These are phyloP conservation scores for Bacterosira constricta DNA, from an alignment of 108 stramenopile genomes.

Conservation along the genomic window DNA sequence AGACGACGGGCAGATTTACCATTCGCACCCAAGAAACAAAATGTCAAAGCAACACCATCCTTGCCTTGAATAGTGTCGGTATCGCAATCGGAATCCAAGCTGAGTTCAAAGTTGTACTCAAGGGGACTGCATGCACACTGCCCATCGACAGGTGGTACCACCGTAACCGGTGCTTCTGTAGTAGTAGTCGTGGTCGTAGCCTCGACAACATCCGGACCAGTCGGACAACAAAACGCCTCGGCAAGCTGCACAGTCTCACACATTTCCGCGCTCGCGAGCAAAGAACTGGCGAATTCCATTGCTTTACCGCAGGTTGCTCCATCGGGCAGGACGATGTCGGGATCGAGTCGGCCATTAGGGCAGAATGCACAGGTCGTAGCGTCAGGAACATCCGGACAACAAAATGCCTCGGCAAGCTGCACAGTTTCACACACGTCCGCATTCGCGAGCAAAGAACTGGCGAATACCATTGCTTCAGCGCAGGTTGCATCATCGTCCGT, in stretches of 20 bases:
- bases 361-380: not conserved
- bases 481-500: not conserved
- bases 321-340: not conserved
- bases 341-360: not conserved
- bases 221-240: not conserved
- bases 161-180: too few relatives aligned
- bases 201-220: not conserved
- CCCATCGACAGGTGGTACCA: too few relatives aligned
- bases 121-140: constrained; percentile 33
- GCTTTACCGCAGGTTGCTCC: not conserved
- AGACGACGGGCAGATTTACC: not conserved
- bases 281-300: not conserved
- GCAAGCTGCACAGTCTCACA: not conserved
- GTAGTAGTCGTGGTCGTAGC: not conserved
- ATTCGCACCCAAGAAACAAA: constrained; percentile 19
- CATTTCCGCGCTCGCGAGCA: not conserved
- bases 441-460: not conserved
- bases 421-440: not conserved
- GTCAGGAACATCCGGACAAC: not conserved
- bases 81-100: constrained; percentile 4
- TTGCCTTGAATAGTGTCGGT: constrained; percentile 9
- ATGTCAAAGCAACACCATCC: constrained; percentile 7
- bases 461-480: not conserved
- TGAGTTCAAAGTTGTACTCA: constrained; percentile 15
- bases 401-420: not conserved